Evolutionary conservation across 2,329 filamentous ascomycete species (phyloP).

Genomic region (Exophiala calicioides): DNA sequence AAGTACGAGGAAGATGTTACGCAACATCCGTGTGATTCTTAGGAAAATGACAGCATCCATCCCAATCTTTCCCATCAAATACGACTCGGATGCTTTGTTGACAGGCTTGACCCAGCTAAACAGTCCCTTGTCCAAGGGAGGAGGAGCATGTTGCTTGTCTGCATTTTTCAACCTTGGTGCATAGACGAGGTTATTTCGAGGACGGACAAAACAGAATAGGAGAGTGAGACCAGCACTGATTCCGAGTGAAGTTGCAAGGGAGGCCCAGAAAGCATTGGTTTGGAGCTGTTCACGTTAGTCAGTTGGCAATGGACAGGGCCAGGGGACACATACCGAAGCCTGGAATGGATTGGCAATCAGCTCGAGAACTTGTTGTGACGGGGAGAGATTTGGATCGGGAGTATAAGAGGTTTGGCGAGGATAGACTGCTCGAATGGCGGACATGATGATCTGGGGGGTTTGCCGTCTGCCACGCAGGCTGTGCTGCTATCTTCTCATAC

Average conservation of each 20-base stretch:
- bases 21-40: constrained; percentile 84
- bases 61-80: constrained; percentile 78
- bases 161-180: constrained; percentile 91
- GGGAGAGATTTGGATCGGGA: constrained; percentile 18
- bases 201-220: constrained; percentile 83
- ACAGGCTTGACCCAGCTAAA: constrained; percentile 85
- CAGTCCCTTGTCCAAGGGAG: constrained; percentile 79
- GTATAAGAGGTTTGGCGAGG: constrained; percentile 18
- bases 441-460: constrained; percentile 17
- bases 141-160: constrained; percentile 85
- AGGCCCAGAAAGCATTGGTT: constrained; percentile 70
- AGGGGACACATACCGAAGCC: constrained; percentile 39
- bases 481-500: neutral
- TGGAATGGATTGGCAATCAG: constrained; percentile 50
- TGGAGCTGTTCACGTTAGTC: constrained; percentile 49
- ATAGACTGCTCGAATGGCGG: constrained; percentile 10
- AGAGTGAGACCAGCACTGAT: constrained; percentile 73
- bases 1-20: constrained; percentile 80
- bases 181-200: constrained; percentile 89
- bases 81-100: constrained; percentile 72
- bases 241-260: constrained; percentile 76
- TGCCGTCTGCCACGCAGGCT: constrained; percentile 11
- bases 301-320: neutral
- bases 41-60: constrained; percentile 91
- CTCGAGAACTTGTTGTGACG: constrained; percentile 42